Evolutionary conservation across 257 asterid species (phyloP).

Genomic region (Solanum sejunctum): DNA sequence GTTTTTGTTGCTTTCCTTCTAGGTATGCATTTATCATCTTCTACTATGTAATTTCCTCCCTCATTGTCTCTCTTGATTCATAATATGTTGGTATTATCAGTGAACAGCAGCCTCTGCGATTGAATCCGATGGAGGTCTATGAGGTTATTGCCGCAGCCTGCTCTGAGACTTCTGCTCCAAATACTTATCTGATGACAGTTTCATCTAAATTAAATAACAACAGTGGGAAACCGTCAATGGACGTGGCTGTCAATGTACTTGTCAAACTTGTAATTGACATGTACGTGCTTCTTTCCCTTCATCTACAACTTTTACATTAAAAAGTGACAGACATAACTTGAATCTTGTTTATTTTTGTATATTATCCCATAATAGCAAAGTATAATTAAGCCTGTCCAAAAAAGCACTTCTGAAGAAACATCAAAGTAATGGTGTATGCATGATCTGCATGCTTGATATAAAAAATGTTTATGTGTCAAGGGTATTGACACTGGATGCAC

Average conservation of each 20-base stretch:
- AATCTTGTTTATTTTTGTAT: neutral
- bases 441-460: neutral
- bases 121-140: constrained; percentile 86
- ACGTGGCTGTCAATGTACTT: constrained; percentile 95
- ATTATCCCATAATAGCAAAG: neutral
- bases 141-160: constrained; percentile 98
- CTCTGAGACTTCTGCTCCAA: constrained; percentile 69
- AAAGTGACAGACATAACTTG: neutral
- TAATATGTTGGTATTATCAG: constrained; percentile 38
- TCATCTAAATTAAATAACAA: constrained; percentile 70
- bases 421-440: neutral
- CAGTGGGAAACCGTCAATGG: constrained; percentile 91
- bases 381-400: neutral
- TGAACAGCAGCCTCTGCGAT: constrained; percentile 93
- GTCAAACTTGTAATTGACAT: constrained; percentile 97
- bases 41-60: constrained; percentile 3
- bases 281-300: constrained; percentile 37
- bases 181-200: constrained; percentile 52
- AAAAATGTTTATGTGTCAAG: neutral
- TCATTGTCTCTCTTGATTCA: neutral
- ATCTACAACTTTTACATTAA: neutral
- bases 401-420: neutral
- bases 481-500: neutral
- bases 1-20: neutral
- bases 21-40: neutral